phyloP scores from a whole-genome alignment of 2,329 filamentous ascomycete genomes.

The Nannizzia gypsea region DNA sequence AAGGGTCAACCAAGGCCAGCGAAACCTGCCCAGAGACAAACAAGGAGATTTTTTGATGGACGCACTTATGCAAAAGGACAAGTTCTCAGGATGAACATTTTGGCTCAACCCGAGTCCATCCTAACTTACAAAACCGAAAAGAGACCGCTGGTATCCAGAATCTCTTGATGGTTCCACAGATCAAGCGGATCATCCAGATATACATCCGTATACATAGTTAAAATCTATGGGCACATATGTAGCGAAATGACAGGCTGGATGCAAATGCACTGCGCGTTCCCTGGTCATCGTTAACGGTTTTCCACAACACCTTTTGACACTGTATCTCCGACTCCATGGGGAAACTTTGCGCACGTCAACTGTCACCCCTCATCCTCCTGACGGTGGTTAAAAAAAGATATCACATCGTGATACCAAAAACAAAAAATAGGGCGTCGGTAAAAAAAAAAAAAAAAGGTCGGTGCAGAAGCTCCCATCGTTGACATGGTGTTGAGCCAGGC shows the following conservation, averaged over 20 bases:
- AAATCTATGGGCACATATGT: not conserved
- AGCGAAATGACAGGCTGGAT: not conserved
- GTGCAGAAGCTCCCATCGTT: not conserved
- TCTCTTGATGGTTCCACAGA: not conserved
- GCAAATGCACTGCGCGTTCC: not conserved
- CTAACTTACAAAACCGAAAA: not conserved
- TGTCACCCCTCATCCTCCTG: not conserved
- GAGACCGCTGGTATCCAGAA: not conserved
- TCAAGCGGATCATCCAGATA: not conserved
- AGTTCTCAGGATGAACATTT: not conserved
- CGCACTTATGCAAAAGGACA: not conserved
- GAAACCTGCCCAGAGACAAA: not conserved
- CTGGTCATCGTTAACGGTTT: slow-evolving; percentile 1
- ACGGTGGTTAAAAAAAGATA: not conserved
- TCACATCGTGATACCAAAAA: not conserved
- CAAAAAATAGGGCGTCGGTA: not conserved
- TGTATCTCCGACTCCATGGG: not conserved
- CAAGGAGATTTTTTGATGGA: not conserved
- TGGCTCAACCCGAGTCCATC: not conserved
- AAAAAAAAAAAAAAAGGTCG: not conserved
- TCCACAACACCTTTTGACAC: not conserved
- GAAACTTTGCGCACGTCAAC: not conserved
- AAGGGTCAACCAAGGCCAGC: not conserved
- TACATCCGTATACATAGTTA: not conserved
- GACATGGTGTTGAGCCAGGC: not conserved